Conservation (phyloP, 345 rosid genomes). For the Linum lewisii region DNA sequence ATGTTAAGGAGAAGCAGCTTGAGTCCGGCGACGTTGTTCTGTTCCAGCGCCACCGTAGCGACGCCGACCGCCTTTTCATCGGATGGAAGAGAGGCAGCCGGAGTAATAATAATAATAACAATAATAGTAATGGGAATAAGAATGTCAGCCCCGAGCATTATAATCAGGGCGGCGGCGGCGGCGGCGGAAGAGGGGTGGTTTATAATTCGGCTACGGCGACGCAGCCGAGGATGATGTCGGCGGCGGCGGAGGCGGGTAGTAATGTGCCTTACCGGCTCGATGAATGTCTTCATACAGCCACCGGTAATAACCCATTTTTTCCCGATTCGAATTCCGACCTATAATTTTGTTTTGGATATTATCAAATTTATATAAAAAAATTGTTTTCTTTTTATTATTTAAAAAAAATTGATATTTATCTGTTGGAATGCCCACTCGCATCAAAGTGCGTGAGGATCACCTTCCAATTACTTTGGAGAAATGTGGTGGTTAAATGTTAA, state of each 20-base stretch:
- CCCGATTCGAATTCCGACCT: too few relatives aligned
- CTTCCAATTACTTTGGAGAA: constrained; percentile 34
- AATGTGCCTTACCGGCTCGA: constrained; percentile 32
- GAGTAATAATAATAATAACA: not conserved
- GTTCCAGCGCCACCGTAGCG: constrained; percentile 1
- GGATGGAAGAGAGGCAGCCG: constrained; percentile 1
- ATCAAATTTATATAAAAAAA: too few relatives aligned
- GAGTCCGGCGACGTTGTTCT: constrained; percentile 3
- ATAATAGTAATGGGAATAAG: not conserved
- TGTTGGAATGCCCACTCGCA: constrained; percentile 1
- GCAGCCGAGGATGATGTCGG: not conserved
- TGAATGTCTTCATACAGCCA: constrained; percentile 45
- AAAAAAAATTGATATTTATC: not conserved
- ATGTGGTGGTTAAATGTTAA: constrained; percentile 15
- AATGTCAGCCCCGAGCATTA: not conserved
- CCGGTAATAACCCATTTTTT: constrained; percentile 5
- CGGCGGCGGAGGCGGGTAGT: not conserved
- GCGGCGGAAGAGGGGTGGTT: not conserved
- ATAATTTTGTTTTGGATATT: not conserved
- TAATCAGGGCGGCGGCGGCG: not conserved
- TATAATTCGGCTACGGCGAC: not conserved
- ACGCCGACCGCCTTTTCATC: not conserved
- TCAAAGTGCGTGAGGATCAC: constrained; percentile 26
- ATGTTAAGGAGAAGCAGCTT: constrained; percentile 5
- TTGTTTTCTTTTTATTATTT: not conserved